phyloP scores from a whole-genome alignment of 805 yeast species.

The Spencermartinsiella europaea region DNA sequence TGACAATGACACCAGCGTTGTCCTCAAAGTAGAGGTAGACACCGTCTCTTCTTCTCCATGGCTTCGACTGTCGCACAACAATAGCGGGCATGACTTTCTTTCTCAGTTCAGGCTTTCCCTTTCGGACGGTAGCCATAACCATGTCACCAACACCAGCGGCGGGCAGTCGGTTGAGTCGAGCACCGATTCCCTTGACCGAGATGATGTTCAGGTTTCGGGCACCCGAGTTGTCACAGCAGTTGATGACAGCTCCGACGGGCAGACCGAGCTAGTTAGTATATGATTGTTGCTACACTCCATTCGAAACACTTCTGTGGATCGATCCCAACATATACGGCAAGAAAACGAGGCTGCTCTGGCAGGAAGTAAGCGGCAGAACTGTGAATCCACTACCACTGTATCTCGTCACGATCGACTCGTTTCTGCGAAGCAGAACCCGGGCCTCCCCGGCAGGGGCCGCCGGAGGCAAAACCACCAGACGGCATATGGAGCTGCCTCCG shows the following conservation, averaged over 20 bases:
- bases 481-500: too few species aligned
- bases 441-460: too few species aligned
- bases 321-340: too few species aligned
- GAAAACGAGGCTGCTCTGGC: too few species aligned
- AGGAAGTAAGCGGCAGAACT: too few species aligned
- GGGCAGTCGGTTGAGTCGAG: conserved; percentile 99
- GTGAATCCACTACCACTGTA: too few species aligned
- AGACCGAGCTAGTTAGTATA: conserved; percentile 72
- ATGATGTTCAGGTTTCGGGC: conserved; percentile 98
- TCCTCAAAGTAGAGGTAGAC: conserved; percentile 99
- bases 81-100: conserved; percentile 99
- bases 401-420: too few species aligned
- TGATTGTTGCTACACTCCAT: not conserved
- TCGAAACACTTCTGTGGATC: too few species aligned
- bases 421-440: too few species aligned
- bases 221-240: conserved; percentile 99
- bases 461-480: too few species aligned
- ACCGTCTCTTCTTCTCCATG: conserved; percentile 99
- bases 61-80: conserved; percentile 97
- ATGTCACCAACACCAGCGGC: conserved; percentile 99
- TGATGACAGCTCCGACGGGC: conserved; percentile 99
- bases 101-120: conserved; percentile 99
- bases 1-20: conserved; percentile 99
- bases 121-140: conserved; percentile 88
- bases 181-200: conserved; percentile 99